phyloP scores from a whole-genome alignment of 306 rosid species.

The Oemleria cerasiformis region DNA sequence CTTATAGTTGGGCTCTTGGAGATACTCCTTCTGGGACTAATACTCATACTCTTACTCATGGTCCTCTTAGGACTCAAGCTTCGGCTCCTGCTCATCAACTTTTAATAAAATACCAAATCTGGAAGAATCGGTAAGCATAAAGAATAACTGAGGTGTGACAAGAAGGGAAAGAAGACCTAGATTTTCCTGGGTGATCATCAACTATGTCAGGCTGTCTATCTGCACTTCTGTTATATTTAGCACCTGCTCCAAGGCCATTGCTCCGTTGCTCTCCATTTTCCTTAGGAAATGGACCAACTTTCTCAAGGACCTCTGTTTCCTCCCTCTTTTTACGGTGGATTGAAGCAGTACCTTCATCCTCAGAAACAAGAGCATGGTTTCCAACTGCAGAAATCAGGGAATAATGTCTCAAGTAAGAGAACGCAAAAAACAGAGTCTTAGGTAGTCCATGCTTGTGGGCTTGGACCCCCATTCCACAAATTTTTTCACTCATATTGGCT shows the following conservation, averaged over 20 bases:
- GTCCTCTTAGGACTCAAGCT: conserved; percentile 88
- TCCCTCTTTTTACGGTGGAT: conserved; percentile 41
- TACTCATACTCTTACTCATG: conserved; percentile 85
- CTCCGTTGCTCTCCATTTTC: conserved; percentile 68
- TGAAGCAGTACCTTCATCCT: conserved; percentile 32
- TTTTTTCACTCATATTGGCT: background rate
- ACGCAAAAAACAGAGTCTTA: background rate
- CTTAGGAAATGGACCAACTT: conserved; percentile 40
- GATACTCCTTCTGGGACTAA: conserved; percentile 69
- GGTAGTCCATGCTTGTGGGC: background rate
- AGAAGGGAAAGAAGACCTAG: conserved; percentile 75
- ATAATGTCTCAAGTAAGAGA: background rate
- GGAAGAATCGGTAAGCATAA: conserved; percentile 57
- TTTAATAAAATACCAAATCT: conserved; percentile 65
- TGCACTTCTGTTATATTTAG: conserved; percentile 55
- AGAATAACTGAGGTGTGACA: conserved; percentile 67
- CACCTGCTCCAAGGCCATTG: conserved; percentile 59
- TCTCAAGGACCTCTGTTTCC: conserved; percentile 35
- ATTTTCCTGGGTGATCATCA: conserved; percentile 81
- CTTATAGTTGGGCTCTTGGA: conserved; percentile 59
- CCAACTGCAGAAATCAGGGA: conserved; percentile 37
- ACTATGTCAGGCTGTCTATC: conserved; percentile 76
- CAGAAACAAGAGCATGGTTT: conserved; percentile 27
- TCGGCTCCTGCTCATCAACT: conserved; percentile 92
- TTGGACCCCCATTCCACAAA: background rate